These are phyloP conservation scores for Pythium diclinum DNA, from an alignment of 352 stramenopile genomes.

Conservation along the genomic window DNA sequence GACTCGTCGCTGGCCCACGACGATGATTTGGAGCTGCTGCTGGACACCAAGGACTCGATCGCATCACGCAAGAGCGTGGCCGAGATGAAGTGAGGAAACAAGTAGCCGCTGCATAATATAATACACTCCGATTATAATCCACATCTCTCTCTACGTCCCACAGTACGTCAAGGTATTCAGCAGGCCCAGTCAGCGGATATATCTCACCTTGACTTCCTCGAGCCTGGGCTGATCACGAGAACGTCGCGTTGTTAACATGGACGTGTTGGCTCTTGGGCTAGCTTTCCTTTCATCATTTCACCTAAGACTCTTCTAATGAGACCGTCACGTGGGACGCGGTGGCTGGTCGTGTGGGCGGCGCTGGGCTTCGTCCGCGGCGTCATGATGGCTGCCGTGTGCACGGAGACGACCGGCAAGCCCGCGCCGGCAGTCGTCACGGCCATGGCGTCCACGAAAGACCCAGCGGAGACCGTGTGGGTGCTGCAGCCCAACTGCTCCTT, in stretches of 20 bases:
- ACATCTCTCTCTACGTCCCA: background rate
- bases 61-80: constrained; percentile 23
- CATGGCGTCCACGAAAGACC: background rate
- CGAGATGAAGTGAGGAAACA: constrained; percentile 17
- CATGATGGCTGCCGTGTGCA: background rate
- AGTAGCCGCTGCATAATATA: background rate
- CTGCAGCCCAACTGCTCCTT: background rate
- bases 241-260: too few species aligned
- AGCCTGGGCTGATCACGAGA: too few species aligned
- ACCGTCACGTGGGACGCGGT: background rate
- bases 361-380: background rate
- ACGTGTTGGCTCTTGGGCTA: too few species aligned
- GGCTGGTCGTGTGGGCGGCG: background rate
- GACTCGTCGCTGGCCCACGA: background rate
- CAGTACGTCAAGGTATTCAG: background rate
- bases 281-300: too few species aligned
- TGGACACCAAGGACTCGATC: constrained; percentile 23
- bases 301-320: background rate
- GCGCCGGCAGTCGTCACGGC: background rate
- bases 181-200: background rate
- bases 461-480: background rate
- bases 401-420: background rate
- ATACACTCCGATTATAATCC: background rate
- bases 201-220: background rate
- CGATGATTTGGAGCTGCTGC: constrained; percentile 1